Conservation (phyloP, 352 stramenopile genomes). For the Hyaloperonospora brassicae region DNA sequence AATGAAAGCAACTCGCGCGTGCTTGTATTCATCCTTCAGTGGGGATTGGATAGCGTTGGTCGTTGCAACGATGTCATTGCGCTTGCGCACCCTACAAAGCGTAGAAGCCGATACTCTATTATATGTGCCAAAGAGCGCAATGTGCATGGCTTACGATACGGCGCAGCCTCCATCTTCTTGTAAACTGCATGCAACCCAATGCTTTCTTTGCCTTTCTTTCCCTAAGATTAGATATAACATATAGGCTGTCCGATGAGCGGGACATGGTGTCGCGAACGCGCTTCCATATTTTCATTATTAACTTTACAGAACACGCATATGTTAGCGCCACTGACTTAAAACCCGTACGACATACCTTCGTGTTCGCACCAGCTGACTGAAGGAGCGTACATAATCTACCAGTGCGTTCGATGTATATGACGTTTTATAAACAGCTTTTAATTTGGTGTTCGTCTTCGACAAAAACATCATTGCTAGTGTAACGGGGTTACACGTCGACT, state of each 20-base stretch:
- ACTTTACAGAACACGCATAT: background rate
- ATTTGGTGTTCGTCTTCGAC: too few species aligned
- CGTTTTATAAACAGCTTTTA: too few species aligned
- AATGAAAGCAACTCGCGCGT: background rate
- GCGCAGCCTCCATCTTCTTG: background rate
- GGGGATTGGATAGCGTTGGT: slow-evolving; percentile 4
- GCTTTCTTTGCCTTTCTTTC: background rate
- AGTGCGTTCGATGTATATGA: too few species aligned
- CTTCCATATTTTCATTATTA: background rate
- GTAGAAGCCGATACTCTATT: background rate
- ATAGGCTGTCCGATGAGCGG: background rate
- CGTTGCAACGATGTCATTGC: background rate
- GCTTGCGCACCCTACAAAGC: background rate
- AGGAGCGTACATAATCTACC: too few species aligned
- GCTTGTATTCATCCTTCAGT: background rate
- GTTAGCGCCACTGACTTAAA: background rate
- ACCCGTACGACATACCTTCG: background rate
- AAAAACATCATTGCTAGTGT: too few species aligned
- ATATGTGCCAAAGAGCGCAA: background rate
- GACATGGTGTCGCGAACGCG: background rate
- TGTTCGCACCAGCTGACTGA: background rate
- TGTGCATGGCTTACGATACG: background rate
- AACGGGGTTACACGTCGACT: too few species aligned
- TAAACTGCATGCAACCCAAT: background rate
- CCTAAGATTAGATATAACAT: background rate